Conservation (phyloP, 805 yeast genomes). For the Candida sithepensis region DNA sequence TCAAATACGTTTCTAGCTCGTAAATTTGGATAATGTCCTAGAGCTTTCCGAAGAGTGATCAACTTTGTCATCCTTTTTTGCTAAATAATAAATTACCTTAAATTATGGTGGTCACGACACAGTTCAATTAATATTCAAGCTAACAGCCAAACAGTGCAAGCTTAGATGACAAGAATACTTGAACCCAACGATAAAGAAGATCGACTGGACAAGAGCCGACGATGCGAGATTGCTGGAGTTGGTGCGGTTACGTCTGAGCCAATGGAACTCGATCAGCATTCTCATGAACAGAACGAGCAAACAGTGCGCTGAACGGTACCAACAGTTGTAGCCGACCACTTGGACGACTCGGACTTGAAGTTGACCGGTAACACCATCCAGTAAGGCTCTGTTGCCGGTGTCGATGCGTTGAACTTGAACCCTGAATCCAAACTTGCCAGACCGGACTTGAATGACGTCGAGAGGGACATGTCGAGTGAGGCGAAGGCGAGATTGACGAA, state of each 20-base stretch:
- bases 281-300: slow-evolving; percentile 81
- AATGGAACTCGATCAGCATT: slow-evolving; percentile 91
- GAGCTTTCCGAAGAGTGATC: no score
- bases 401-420: slow-evolving; percentile 60
- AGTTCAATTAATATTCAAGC: no score
- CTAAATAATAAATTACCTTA: no score
- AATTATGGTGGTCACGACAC: no score
- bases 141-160: slow-evolving; percentile 88
- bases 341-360: slow-evolving; percentile 26
- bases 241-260: slow-evolving; percentile 77
- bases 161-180: slow-evolving; percentile 90
- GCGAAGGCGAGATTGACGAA: slow-evolving; percentile 89
- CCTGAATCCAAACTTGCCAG: slow-evolving; percentile 78
- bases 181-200: slow-evolving; percentile 63
- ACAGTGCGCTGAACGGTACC: slow-evolving; percentile 82
- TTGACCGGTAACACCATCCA: slow-evolving; percentile 22
- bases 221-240: slow-evolving; percentile 67
- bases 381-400: slow-evolving; percentile 15
- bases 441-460: slow-evolving; percentile 88
- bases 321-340: slow-evolving; percentile 55
- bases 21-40: no score
- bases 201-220: slow-evolving; percentile 71
- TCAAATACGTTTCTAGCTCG: no score
- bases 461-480: slow-evolving; percentile 88
- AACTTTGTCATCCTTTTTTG: no score